These are phyloP conservation scores for Nyctanthes arbortristis DNA, from an alignment of 257 asterid species.

Conservation along the genomic window DNA sequence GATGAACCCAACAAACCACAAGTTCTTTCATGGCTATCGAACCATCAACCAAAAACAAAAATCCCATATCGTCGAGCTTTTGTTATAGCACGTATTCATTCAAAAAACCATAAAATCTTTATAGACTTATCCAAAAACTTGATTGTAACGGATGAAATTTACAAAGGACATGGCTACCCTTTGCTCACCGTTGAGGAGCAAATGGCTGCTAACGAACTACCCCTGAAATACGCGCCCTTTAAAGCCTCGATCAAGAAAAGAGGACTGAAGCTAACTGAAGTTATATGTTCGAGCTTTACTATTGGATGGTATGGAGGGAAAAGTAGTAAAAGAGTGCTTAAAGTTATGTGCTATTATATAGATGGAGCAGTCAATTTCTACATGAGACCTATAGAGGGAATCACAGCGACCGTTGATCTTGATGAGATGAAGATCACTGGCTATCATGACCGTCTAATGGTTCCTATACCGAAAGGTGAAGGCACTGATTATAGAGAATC, in stretches of 20 bases:
- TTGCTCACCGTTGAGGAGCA: constrained; percentile 42
- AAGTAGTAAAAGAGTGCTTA: constrained; percentile 40
- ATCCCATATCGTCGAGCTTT: constrained; percentile 41
- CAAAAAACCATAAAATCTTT: constrained; percentile 41
- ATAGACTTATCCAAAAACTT: constrained; percentile 39
- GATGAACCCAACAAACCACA: constrained; percentile 57
- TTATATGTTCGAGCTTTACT: constrained; percentile 43
- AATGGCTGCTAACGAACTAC: constrained; percentile 34
- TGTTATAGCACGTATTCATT: constrained; percentile 39
- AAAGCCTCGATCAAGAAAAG: constrained; percentile 50
- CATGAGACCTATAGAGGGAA: constrained; percentile 82
- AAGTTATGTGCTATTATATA: constrained; percentile 53
- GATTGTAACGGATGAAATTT: constrained; percentile 33
- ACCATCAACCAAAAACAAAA: background rate
- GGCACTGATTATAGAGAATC: constrained; percentile 54
- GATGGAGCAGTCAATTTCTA: constrained; percentile 64
- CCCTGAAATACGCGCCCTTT: constrained; percentile 45
- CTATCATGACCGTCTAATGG: constrained; percentile 41
- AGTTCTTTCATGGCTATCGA: constrained; percentile 35
- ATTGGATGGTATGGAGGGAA: constrained; percentile 75
- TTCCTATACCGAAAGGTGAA: constrained; percentile 63
- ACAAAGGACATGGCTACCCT: constrained; percentile 65
- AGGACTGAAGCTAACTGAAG: constrained; percentile 54
- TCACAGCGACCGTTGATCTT: constrained; percentile 58
- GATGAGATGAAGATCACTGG: constrained; percentile 53